Conservation (phyloP, 2,329 filamentous ascomycete species). For the Nothophoma quercina region DNA sequence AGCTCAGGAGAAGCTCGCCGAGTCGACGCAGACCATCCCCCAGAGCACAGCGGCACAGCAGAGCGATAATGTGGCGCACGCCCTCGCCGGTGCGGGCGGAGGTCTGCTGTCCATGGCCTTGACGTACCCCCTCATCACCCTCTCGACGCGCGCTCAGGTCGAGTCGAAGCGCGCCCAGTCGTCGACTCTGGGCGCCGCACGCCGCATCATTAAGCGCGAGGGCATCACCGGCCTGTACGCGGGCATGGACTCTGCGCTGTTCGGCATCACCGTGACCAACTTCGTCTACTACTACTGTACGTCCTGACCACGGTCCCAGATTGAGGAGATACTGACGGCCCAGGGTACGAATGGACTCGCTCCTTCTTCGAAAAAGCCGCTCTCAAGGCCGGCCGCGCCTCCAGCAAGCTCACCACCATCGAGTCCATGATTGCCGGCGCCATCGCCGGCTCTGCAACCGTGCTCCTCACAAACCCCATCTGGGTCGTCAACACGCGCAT, state of each 20-base stretch:
- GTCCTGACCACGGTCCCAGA: constrained; percentile 9
- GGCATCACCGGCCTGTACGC: constrained; percentile 89
- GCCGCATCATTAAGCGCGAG: constrained; percentile 88
- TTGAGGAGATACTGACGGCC: constrained; percentile 10
- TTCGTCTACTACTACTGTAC: constrained; percentile 99
- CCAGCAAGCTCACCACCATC: constrained; percentile 84
- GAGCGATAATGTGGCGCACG: constrained; percentile 96
- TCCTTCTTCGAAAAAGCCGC: constrained; percentile 84
- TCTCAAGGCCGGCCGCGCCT: constrained; percentile 72
- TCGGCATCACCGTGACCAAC: constrained; percentile 98
- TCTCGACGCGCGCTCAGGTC: constrained; percentile 96
- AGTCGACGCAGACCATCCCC: constrained; percentile 47
- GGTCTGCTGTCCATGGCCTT: constrained; percentile 94
- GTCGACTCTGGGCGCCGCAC: constrained; percentile 81
- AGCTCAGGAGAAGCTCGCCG: constrained; percentile 44
- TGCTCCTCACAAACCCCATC: constrained; percentile 96
- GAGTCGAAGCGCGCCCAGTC: constrained; percentile 93
- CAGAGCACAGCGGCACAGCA: constrained; percentile 75
- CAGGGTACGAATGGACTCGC: constrained; percentile 96
- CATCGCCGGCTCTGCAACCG: constrained; percentile 90
- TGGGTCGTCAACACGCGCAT: constrained; percentile 99
- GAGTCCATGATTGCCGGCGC: constrained; percentile 97
- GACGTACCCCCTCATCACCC: constrained; percentile 94
- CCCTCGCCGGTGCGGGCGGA: constrained; percentile 89
- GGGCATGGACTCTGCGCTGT: constrained; percentile 90